Base-by-base conservation (phyloP, 345 rosid species). In the Cardamine occulta region DNA sequence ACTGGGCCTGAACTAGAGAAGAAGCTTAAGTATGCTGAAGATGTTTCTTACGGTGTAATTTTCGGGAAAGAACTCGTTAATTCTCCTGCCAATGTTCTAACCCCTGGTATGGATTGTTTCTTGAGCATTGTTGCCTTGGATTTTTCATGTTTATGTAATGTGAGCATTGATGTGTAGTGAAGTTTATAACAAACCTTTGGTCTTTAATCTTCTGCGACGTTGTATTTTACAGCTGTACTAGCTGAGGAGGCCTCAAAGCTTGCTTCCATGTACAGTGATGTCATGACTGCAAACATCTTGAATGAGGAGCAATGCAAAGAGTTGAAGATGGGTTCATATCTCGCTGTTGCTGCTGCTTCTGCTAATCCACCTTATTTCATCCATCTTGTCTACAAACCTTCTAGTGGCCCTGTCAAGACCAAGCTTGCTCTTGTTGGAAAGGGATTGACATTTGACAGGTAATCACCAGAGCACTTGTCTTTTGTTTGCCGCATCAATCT, bases 301-400 rank as follows among this genome's bases (percentile, higher is more conserved):
- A 77, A 65, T 55, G 88, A 71, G n/a, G 91, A 95, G 78, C 84
- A 92, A 70, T 92, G 97, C 82, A 80, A 80, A 78, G 97, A 90
- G 73, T 84, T 95, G 86, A 92, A 90, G 79, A 95, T 95, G 99
- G 99, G 99, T 14, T 88, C 97, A 7, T 95, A 88, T 80, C 83
- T 95, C 6, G 99, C 91, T 71, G 99, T 95, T 39, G 98, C 98
- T 76, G 99, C 92, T n/a, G 97, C 98, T 21, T 95, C 97, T 74
- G 87, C 86, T 19, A 92, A 92, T 68, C 97, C 89, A 5, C 97
- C 99, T 47, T 83, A 80, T 80, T 95, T 95, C 73, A 95, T 90
- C 70, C 99, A 92, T 80, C 86, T 95, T 72, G 83, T 91, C 74
- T 95, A 95, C 86, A 95, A 88, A 81, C 93, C 97, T 56, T 67